Evolutionary conservation across 1,139 yeast species (phyloP), one percentile per base, ranked within the genome.

Genomic region (Lodderomyces parapsilosis): DNA sequence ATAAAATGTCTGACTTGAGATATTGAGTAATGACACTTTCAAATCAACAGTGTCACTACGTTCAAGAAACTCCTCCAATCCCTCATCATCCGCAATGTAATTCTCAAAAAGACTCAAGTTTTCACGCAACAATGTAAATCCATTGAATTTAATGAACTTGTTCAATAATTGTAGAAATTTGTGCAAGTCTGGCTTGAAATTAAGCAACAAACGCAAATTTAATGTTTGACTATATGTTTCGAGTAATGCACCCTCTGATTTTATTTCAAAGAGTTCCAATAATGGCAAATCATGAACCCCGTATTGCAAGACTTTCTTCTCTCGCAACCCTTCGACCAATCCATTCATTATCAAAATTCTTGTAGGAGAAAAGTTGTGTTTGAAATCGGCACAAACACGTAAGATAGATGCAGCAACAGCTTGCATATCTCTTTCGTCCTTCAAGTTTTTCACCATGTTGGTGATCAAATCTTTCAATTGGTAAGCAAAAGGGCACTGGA

Each of bases 291-390:
- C 71, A 44, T 48, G 65, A 4, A 31, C 52, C 28, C 53, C 82
- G 52, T 33, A 73, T 49, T 44, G 51, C 39, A 66, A 49, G 8
- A 57, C 51, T 46, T 55, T 38, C 47, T 51, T 54, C 0, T 56
- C 57, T 30, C 62, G 57, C 28, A 86, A 62, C 0, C 88, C 91
- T 6, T 64, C 53, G 10, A 78, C 56, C 8, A 87, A 54, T 6
- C 95, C 96, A 25, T 68, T 62, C 1, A 81, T 56, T 2, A 85
- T 63, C 52, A 80, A 85, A 1, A 86, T 73, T 57, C 89, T 76
- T 0, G 93, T 80, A 1, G 91, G 88, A 49, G 83, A 95, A 62
- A 80, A 89, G 0, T 83, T 64, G 7, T 76, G 74, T 40, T 77
- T 74, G 20, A 71, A 59, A 4, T 69, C 71, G 24, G 65, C 70